These are phyloP conservation scores for Parmelia sp. DNA, from an alignment of 495 filamentous ascomycete species.

Conservation along the genomic window DNA sequence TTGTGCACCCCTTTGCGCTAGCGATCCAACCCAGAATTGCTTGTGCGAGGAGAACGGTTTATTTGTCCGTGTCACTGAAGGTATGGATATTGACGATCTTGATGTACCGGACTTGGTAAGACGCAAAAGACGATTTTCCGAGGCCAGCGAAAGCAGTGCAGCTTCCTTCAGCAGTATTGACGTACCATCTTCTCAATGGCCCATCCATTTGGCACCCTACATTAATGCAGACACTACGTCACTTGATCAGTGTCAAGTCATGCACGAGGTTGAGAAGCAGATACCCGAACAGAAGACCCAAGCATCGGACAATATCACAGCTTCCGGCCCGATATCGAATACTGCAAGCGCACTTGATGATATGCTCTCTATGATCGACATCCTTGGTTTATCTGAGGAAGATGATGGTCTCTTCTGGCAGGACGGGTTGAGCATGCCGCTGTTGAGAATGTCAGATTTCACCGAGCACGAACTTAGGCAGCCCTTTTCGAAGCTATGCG, in stretches of 20 bases:
- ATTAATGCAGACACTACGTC: background rate
- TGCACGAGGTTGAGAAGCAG: background rate
- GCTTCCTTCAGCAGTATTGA: background rate
- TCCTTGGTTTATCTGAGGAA: background rate
- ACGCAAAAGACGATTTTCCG: slow-evolving; percentile 3
- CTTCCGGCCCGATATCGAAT: background rate
- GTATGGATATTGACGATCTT: slow-evolving; percentile 25
- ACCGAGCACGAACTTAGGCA: slow-evolving; percentile 11
- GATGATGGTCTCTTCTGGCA: background rate
- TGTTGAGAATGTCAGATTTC: slow-evolving; percentile 1
- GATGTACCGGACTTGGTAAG: slow-evolving; percentile 21
- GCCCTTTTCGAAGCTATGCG: slow-evolving; percentile 20
- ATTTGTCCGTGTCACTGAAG: slow-evolving; percentile 22
- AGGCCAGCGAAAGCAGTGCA: slow-evolving; percentile 9
- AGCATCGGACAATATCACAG: background rate
- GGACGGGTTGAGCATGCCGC: slow-evolving; percentile 3
- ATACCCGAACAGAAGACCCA: background rate
- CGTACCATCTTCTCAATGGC: background rate
- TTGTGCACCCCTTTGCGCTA: slow-evolving; percentile 22
- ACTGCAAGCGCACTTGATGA: background rate
- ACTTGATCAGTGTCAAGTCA: background rate
- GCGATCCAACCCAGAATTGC: slow-evolving; percentile 23
- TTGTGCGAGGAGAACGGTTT: slow-evolving; percentile 23
- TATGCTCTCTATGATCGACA: background rate
- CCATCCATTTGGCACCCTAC: too few relatives aligned